phyloP scores from a whole-genome alignment of 352 stramenopile genomes.

The Peronospora farinosa region DNA sequence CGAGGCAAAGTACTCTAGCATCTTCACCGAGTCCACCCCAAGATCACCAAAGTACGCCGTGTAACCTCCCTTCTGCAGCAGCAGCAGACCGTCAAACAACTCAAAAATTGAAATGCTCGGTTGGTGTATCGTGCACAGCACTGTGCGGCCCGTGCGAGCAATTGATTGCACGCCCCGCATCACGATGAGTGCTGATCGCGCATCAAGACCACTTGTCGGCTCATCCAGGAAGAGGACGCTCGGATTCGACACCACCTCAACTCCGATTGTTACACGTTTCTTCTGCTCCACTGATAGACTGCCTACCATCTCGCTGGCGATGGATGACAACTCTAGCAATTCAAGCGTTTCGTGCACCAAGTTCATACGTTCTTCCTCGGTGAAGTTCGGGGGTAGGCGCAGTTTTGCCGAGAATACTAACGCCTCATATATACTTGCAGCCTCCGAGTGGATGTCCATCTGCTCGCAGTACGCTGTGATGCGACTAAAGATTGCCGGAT shows the following conservation, averaged over 20 bases:
- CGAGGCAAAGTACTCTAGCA: conserved; percentile 83
- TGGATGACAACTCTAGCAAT: conserved; percentile 43
- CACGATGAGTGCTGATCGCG: conserved; percentile 78
- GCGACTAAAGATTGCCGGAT: conserved; percentile 72
- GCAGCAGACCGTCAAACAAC: conserved; percentile 86
- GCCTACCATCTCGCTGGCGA: conserved; percentile 40
- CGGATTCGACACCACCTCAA: conserved; percentile 90
- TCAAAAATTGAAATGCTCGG: conserved; percentile 87
- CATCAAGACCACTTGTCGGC: conserved; percentile 86
- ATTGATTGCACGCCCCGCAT: conserved; percentile 83
- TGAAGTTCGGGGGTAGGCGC: conserved; percentile 53
- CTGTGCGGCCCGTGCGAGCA: conserved; percentile 72
- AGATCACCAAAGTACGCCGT: conserved; percentile 86
- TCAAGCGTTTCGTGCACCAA: conserved; percentile 54
- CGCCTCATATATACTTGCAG: conserved; percentile 85
- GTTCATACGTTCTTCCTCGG: conserved; percentile 37
- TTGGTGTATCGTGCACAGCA: conserved; percentile 65
- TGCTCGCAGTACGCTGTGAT: conserved; percentile 63
- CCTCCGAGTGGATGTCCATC: conserved; percentile 85
- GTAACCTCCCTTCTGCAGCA: conserved; percentile 73
- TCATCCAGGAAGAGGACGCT: conserved; percentile 94
- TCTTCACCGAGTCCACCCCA: conserved; percentile 56
- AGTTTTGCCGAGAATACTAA: conserved; percentile 88
- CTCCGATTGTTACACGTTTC: conserved; percentile 89
- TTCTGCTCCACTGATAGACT: conserved; percentile 84